A percentile compares a stretch with the other conserved stretches of the same genome.
Evolutionary conservation across 2,329 filamentous ascomycete species (phyloP).

Genomic region (Hymenoscyphus linearis): DNA sequence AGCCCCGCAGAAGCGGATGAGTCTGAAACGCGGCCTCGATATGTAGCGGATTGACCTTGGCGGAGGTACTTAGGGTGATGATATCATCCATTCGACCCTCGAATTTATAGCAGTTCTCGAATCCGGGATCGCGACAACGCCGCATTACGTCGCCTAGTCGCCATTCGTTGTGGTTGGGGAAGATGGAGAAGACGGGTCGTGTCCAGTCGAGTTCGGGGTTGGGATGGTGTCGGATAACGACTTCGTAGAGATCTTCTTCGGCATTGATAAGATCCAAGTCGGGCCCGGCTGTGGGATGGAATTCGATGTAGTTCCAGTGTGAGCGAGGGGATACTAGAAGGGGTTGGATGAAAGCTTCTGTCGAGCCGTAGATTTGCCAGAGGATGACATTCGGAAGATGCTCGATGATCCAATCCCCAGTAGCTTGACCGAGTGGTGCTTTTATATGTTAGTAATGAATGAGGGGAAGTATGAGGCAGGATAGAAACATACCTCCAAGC

Average conservation of each 20-base stretch:
- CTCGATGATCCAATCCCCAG: constrained; percentile 29
- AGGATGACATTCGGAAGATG: constrained; percentile 24
- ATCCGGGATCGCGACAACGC: constrained; percentile 12
- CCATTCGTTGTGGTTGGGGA: constrained; percentile 38
- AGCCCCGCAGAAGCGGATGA: constrained; percentile 31
- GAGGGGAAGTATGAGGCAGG: not conserved
- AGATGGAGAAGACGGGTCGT: constrained; percentile 36
- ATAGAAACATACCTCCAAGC: constrained; percentile 18
- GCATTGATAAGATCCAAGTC: constrained; percentile 21
- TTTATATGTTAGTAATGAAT: not conserved
- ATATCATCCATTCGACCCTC: constrained; percentile 37
- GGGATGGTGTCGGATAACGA: constrained; percentile 30
- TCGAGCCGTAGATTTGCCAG: constrained; percentile 29
- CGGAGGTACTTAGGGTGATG: constrained; percentile 40
- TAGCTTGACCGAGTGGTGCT: constrained; percentile 28
- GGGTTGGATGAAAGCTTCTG: constrained; percentile 28
- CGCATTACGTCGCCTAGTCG: constrained; percentile 39
- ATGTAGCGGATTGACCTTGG: constrained; percentile 40
- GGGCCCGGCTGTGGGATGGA: constrained; percentile 25
- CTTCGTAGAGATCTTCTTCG: constrained; percentile 30
- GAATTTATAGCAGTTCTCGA: constrained; percentile 33
- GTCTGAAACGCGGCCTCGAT: constrained; percentile 35
- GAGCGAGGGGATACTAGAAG: constrained; percentile 21
- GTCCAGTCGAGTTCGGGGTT: constrained; percentile 24
- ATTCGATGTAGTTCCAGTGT: constrained; percentile 33